phyloP scores from a whole-genome alignment of 1,284 basidiomycete species.

The Austroboletus rostrupii region DNA sequence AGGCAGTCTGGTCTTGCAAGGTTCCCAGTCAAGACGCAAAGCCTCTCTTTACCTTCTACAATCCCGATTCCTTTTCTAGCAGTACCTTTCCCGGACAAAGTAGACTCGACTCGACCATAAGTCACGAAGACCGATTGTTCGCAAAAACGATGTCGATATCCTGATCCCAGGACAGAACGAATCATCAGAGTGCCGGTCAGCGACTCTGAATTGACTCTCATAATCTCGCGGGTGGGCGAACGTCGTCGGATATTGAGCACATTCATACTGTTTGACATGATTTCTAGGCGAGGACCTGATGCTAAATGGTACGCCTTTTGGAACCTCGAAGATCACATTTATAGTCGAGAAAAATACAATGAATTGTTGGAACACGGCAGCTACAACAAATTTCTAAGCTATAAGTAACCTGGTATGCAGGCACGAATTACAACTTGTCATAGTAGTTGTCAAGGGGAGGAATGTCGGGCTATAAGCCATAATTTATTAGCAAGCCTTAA shows the following conservation, averaged over 20 bases:
- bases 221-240: background rate
- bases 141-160: slow-evolving; percentile 36
- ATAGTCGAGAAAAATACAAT: slow-evolving; percentile 2
- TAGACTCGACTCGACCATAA: slow-evolving; percentile 47
- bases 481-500: slow-evolving; percentile 8
- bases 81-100: slow-evolving; percentile 37
- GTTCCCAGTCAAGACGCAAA: slow-evolving; percentile 59
- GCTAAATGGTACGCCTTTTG: too few relatives aligned
- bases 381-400: slow-evolving; percentile 13
- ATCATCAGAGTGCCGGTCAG: background rate
- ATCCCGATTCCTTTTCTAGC: slow-evolving; percentile 27
- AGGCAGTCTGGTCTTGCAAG: slow-evolving; percentile 46
- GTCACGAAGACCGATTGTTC: slow-evolving; percentile 38
- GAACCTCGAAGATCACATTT: too few relatives aligned
- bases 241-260: too few relatives aligned
- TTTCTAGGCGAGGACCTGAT: background rate
- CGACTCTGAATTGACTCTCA: slow-evolving; percentile 5
- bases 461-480: slow-evolving; percentile 64
- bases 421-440: slow-evolving; percentile 67
- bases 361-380: slow-evolving; percentile 13
- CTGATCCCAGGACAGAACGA: slow-evolving; percentile 36
- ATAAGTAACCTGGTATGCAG: slow-evolving; percentile 7
- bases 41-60: slow-evolving; percentile 31
- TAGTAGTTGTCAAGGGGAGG: slow-evolving; percentile 86
- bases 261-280: too few relatives aligned